Conservation (phyloP, 352 stramenopile genomes). For the Pythium insidiosum region DNA sequence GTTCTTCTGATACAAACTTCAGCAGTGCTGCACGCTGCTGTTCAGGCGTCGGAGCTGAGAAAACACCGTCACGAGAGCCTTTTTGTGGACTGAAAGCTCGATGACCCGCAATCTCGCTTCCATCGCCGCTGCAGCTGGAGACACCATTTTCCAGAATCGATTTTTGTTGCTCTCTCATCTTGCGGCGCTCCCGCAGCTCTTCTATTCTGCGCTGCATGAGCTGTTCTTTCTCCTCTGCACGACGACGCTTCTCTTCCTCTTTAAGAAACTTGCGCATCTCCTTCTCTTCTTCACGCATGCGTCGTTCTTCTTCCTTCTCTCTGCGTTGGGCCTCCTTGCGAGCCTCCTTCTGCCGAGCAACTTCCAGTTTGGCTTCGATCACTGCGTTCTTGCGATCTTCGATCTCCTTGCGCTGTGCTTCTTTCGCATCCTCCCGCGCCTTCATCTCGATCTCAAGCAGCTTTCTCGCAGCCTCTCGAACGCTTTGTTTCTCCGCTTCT, state of each 20-base stretch:
- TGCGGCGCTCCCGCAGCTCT: conserved; percentile 48
- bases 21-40: conserved; percentile 52
- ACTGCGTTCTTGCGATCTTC: conserved; percentile 70
- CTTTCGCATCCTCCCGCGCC: conserved; percentile 65
- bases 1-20: conserved; percentile 67
- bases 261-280: conserved; percentile 55
- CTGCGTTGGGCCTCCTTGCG: conserved; percentile 48
- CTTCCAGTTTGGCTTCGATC: conserved; percentile 51
- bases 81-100: conserved; percentile 16
- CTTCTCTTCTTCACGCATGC: conserved; percentile 63
- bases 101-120: no score
- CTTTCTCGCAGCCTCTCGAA: conserved; percentile 59
- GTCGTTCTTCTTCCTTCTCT: conserved; percentile 60
- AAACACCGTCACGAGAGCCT: no score
- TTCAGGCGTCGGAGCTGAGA: conserved; percentile 19
- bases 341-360: conserved; percentile 54
- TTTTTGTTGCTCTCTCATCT: conserved; percentile 63
- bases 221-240: conserved; percentile 60
- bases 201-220: conserved; percentile 71
- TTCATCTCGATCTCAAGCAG: conserved; percentile 75
- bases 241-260: conserved; percentile 67
- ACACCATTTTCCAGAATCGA: conserved; percentile 70
- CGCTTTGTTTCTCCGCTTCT: conserved; percentile 59
- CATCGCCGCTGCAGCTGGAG: conserved; percentile 14
- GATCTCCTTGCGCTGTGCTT: conserved; percentile 50